Base-by-base conservation (phyloP, 768 basidiomycete species). In the Agaricus bisporus region DNA sequence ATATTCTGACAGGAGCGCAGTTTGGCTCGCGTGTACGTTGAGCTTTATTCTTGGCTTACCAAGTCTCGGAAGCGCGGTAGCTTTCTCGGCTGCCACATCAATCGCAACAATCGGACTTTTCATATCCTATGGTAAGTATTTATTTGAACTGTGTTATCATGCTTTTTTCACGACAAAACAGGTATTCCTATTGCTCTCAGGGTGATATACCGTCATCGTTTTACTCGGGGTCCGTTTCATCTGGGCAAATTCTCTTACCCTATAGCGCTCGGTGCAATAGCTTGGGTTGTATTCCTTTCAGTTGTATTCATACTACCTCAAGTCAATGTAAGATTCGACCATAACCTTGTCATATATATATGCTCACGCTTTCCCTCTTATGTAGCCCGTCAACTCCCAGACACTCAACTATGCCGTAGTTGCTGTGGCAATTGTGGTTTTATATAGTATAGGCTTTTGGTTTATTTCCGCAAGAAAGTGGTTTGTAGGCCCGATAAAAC, bases 71-170 rank as follows among this genome's bases (percentile, higher is more conserved):
- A 85, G 82, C 58, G 64, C 76, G 0, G 88, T 90, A 3, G 88
- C 88, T 0, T 88, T 88, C 60, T 62, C 81, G 0, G 77, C 78
- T 10, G 77, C 77, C 0, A 80, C 78, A 0, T 77, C 75, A 2
- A 86, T 87, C 48, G 83, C 86, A 0, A 87, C 86, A 0, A 88
- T 88, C 51, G 88, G 87, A 0, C 69, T 88, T 10, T 89, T 89
- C 61, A 85, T 85, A 29, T 86, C 83, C 0, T 91, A 89, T 61
- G 85, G 83, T 78, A 54, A 26, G 71, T 59, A 18, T 9, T 8
- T 8, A 8, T 11, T 17, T 35, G 26, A 32, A 7, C 32, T 6
- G 8, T 29, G 32, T n/a, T 15, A 6, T 45, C 44, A 11, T n/a
- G 2, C 26, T 15, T 0, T 10, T 14, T 45, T 26, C 28, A 4